These are phyloP conservation scores for Talaromyces pinophilus DNA, from an alignment of 2,329 filamentous ascomycete genomes.

Conservation along the genomic window DNA sequence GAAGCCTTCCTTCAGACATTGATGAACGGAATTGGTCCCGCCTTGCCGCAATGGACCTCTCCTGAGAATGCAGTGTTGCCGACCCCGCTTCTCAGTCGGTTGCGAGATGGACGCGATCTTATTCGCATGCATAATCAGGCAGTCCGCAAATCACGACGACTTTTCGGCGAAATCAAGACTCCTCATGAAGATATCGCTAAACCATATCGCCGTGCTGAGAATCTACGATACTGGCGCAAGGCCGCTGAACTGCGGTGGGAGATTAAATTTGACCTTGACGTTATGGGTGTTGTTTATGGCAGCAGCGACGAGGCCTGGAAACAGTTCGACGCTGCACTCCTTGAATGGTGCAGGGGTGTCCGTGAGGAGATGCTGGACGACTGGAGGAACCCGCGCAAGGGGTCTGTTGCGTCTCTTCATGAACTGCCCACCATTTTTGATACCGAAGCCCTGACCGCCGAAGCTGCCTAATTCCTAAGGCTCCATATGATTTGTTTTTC, in stretches of 20 bases:
- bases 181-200: slow-evolving; percentile 94
- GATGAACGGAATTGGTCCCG: slow-evolving; percentile 52
- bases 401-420: slow-evolving; percentile 22
- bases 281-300: slow-evolving; percentile 81
- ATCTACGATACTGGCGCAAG: slow-evolving; percentile 94
- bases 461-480: slow-evolving; percentile 6
- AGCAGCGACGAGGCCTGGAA: slow-evolving; percentile 68
- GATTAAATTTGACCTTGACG: slow-evolving; percentile 76
- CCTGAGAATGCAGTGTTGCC: slow-evolving; percentile 48
- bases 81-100: slow-evolving; percentile 70
- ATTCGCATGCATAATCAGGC: slow-evolving; percentile 87
- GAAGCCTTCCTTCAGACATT: slow-evolving; percentile 79
- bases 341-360: slow-evolving; percentile 79
- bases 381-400: slow-evolving; percentile 51
- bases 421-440: slow-evolving; percentile 23
- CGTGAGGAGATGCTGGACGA: slow-evolving; percentile 81
- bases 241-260: slow-evolving; percentile 94
- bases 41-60: slow-evolving; percentile 69
- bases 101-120: slow-evolving; percentile 78
- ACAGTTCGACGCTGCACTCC: slow-evolving; percentile 78
- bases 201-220: slow-evolving; percentile 90
- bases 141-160: slow-evolving; percentile 78
- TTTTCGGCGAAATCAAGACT: slow-evolving; percentile 83
- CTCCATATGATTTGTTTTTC: not conserved
- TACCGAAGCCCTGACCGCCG: slow-evolving; percentile 17